Base-by-base conservation (phyloP, 495 filamentous ascomycete species). In the Daldinia bambusicola region DNA sequence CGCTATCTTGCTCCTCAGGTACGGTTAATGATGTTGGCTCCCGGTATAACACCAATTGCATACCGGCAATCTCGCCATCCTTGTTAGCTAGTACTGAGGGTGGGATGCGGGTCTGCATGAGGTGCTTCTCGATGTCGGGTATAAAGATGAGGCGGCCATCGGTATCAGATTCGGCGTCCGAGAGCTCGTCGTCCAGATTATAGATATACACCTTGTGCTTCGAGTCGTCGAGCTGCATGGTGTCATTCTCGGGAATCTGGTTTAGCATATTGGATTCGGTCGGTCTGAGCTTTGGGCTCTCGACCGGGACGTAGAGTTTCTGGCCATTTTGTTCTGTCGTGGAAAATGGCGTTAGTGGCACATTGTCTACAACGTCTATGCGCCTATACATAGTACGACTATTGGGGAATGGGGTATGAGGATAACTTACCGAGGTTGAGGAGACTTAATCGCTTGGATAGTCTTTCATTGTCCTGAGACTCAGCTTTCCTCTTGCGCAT, bases 161-260 rank as follows among this genome's bases (percentile, higher is more conserved):
- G 30, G 30, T 36, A 40, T 88, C 83, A 62, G 78, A 61, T 36
- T 80, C 81, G 60, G 79, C 78, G 48, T 76, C 71, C 20, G 88
- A 89, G 43, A 98, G 86, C 81, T 99, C 95, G 59, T 87, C 91
- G 70, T 97, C 95, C 26, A 99, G 83, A 76, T 95, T 88, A 83
- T 94, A 87, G 75, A 99, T 93, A 83, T 94, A 99, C 58, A 97
- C 87, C 63, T 89, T 93, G 79, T 95, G 82, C 69, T 90, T 90
- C 16, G 94, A 90, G 78, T 97, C 90, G 81, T 99, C 95, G 58
- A 98, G 80, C 56, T 92, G 85, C 95, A 99, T 97, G 38, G 78
- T 68, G 70, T 94, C 90, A 64, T 85, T 80, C n/a, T 79, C 77
- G 51, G 68, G 50, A 31, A 70, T 62, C 10, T 56, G 56, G 2